A percentile compares a stretch with the other conserved stretches of the same genome.
Conservation (phyloP, 2,329 filamentous ascomycete genomes). For the Harringtonia aguacate region DNA sequence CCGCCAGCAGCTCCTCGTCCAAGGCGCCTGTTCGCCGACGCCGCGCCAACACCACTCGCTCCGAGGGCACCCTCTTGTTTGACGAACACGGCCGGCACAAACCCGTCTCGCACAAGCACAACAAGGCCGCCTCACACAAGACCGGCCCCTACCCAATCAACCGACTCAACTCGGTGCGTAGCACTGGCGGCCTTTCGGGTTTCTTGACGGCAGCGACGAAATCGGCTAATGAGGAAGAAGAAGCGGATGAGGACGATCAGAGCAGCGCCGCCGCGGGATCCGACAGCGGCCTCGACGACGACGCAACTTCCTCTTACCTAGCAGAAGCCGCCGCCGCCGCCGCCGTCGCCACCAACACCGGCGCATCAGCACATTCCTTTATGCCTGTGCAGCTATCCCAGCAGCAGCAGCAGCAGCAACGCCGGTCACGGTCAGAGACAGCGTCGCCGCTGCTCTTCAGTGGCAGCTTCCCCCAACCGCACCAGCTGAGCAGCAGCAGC, state of each 20-base stretch:
- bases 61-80: constrained; percentile 47
- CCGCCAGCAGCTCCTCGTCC: constrained; percentile 16
- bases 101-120: constrained; percentile 45
- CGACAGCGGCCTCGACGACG: constrained; percentile 10
- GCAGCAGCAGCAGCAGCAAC: constrained; percentile 19
- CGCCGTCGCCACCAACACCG: constrained; percentile 23
- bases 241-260: constrained; percentile 19
- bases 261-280: constrained; percentile 7
- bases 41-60: constrained; percentile 48
- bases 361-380: background rate
- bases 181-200: constrained; percentile 34
- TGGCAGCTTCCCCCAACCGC: constrained; percentile 7
- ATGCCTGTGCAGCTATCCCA: constrained; percentile 14
- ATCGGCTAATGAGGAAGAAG: constrained; percentile 24
- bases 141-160: constrained; percentile 50
- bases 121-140: constrained; percentile 48
- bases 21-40: constrained; percentile 24
- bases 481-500: constrained; percentile 20
- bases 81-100: constrained; percentile 57
- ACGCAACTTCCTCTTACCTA: background rate
- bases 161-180: constrained; percentile 47
- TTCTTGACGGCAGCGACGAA: constrained; percentile 19
- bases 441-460: constrained; percentile 48
- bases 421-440: constrained; percentile 50
- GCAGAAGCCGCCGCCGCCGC: constrained; percentile 24